Evolutionary conservation across 495 filamentous ascomycete genomes (phyloP), one percentile per base, ranked within the genome.

Genomic region (Tirmania nivea): DNA sequence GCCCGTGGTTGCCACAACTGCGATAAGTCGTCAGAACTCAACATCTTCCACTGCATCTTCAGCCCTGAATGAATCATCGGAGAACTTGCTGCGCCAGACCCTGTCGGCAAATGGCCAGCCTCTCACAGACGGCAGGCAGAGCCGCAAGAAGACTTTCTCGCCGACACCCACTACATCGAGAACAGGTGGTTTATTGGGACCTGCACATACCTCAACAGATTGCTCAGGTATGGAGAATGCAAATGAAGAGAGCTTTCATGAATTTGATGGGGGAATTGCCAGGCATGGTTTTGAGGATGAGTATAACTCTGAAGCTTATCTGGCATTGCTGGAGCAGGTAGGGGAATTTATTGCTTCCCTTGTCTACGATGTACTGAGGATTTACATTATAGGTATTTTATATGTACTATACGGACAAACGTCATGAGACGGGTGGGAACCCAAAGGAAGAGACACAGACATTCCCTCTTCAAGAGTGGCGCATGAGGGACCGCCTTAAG

Each of bases 401-500:
- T 70, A 94, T 95, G 88, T 99, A 96, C 67, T 99, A 83, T 65
- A 93, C 86, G 49, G 90, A 96, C 65, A 96, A 96, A 66, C 80
- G 86, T 25, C 90, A 96, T 65, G 90, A 96, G 65, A 90, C 86
- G n/a, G 86, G 87, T 36, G 92, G 90, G 16, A 84, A 90, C 53
- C 86, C 92, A 10, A 82, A 88, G 64, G 73, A 75, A 39, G 71
- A 74, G 16, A 69, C 69, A 16, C 71, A 70, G 50, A 71, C 69
- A 53, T 75, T 73, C 67, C 76, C 75, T 5, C 77, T 89, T 11
- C 79, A 88, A 6, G 89, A 96, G 59, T 99, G 90, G 90, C 81
- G 89, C 48, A 94, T 94, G 84, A 80, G 83, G 54, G 92, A 99
- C 66, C 78, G 90, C 6, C 70, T 95, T 54, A 99, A 99, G 69